A percentile compares a stretch with the other conserved stretches of the same genome.
phyloP scores from a whole-genome alignment of 371 early-diverging fungal species.

The Batrachochytrium dendrobatidis region DNA sequence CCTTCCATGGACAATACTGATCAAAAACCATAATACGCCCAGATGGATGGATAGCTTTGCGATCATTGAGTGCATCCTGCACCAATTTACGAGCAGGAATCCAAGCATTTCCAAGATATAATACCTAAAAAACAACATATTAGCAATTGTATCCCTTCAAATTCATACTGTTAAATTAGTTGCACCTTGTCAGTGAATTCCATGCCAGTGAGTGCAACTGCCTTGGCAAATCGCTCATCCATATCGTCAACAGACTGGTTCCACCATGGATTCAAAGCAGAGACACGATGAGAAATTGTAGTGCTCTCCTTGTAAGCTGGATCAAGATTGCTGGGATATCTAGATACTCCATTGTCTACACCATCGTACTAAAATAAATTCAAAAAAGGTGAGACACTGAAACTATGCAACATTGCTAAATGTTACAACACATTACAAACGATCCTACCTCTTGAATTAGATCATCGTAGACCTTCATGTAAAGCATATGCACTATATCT shows the following conservation, averaged over 20 bases:
- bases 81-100: constrained; percentile 85
- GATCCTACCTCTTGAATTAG: constrained; percentile 24
- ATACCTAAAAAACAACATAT: constrained; percentile 30
- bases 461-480: constrained; percentile 72
- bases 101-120: constrained; percentile 68
- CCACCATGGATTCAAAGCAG: constrained; percentile 88
- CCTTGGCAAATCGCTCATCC: constrained; percentile 41
- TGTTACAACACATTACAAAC: constrained; percentile 7
- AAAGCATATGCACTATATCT: constrained; percentile 43
- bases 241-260: constrained; percentile 68
- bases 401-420: not conserved
- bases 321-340: constrained; percentile 68
- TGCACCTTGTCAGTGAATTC: constrained; percentile 57
- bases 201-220: constrained; percentile 64
- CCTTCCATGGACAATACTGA: constrained; percentile 86
- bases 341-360: constrained; percentile 89
- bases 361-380: constrained; percentile 29
- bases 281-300: constrained; percentile 68
- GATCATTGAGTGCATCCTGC: constrained; percentile 27
- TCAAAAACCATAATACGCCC: constrained; percentile 80
- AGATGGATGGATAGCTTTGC: constrained; percentile 49
- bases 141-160: not conserved
- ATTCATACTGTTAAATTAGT: not conserved
- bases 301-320: constrained; percentile 80
- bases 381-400: not conserved